Conservation (phyloP, 2,329 filamentous ascomycete species). For the Aureobasidium namibiae region DNA sequence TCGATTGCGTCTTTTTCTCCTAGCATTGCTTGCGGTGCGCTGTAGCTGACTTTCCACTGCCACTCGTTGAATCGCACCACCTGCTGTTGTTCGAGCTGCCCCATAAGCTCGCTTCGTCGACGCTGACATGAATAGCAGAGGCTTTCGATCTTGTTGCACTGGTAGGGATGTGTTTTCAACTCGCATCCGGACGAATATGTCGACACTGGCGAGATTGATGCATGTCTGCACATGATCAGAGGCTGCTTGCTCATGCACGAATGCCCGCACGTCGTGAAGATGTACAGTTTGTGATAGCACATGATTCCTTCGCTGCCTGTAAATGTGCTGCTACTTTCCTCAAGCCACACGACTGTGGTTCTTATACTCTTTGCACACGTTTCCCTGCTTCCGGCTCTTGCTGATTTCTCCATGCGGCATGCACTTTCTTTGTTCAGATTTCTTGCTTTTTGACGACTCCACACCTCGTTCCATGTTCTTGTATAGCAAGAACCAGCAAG, state of each 20-base stretch:
- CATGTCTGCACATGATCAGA: conserved; percentile 27
- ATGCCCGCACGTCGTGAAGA: conserved; percentile 37
- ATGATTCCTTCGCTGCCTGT: conserved; percentile 21
- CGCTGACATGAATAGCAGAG: conserved; percentile 27
- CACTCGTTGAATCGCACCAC: conserved; percentile 30
- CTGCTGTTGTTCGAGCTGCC: conserved; percentile 21
- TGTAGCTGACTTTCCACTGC: conserved; percentile 35
- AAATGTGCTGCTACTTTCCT: neutral
- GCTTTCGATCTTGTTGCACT: conserved; percentile 25
- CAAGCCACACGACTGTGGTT: neutral
- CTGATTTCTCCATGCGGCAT: neutral
- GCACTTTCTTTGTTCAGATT: neutral
- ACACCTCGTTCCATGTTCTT: too few species aligned
- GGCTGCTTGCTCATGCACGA: conserved; percentile 27
- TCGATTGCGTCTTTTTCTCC: conserved; percentile 14
- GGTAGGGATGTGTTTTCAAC: conserved; percentile 28
- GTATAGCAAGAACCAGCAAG: neutral
- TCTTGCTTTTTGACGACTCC: neutral
- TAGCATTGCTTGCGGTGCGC: conserved; percentile 22
- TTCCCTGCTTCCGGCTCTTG: neutral
- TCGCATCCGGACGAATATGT: conserved; percentile 22
- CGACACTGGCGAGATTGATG: conserved; percentile 18
- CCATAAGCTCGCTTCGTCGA: conserved; percentile 22
- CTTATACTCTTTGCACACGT: neutral
- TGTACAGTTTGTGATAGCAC: conserved; percentile 36